Base-by-base conservation (phyloP, 2,329 filamentous ascomycete species). In the Penicillium paneum region DNA sequence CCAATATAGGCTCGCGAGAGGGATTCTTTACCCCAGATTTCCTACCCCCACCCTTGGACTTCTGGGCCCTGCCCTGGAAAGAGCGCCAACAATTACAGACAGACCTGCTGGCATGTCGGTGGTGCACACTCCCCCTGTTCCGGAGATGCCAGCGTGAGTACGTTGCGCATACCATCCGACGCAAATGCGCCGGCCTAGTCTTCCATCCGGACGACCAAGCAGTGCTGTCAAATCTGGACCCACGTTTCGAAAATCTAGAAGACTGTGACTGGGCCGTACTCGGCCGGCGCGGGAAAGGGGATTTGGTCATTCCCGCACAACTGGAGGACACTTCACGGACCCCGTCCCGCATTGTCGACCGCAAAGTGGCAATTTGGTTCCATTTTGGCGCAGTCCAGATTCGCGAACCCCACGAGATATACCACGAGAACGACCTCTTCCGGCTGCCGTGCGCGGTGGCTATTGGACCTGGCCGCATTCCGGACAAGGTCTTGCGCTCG, bases 111-210 rank as follows among this genome's bases (percentile, higher is more conserved):
- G 54, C 62, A 12, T 76, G 71, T 54, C 67, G 68, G 24, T 78
- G 76, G 76, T 76, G 71, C 51, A 77, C 71, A 0, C 47, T 74
- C 11, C 51, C 63, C 0, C 56, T 77, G 21, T 64, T 76, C 29
- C 69, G 74, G 26, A 66, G 64, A 44, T 77, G 75, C 57, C 73
- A 76, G 49, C 58, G 61, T 10, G 69, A 74, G 34, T 74, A 74
- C 44, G 57, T 76, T 29, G 61, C 64, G 15, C 71, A 74, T 53
- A 65, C 65, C 1, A 61, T 75, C 19, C 60, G 57, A 8, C 64
- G 59, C 15, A 71, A 71, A 57, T 69, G 67, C 43, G 52, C 42
- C 10, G 49, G 64, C 11, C 51, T 75, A 1, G 55, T 64, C 6
- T 67, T 76, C 35, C 52, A 59, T 0, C 44, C 61, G 1, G 57